phyloP scores from a whole-genome alignment of 108 stramenopile species.

The Cylindrotheca fusiformis region DNA sequence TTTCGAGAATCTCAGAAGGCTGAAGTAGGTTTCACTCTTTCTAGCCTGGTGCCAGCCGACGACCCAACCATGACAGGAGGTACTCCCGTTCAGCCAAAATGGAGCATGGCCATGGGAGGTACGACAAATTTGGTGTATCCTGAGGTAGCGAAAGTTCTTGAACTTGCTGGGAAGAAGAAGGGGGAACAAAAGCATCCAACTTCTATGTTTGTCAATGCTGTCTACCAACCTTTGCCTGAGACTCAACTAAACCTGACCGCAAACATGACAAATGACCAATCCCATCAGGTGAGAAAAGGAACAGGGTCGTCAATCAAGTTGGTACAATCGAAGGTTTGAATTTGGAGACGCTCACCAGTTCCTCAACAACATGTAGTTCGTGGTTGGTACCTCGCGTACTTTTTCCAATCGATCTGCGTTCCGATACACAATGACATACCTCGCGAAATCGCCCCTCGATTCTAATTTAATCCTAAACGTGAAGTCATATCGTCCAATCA shows the following conservation, averaged over 20 bases:
- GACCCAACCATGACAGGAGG: neutral
- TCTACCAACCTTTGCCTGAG: conserved; percentile 27
- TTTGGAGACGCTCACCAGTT: too few species aligned
- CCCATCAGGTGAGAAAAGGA: conserved; percentile 22
- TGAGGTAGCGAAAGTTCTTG: conserved; percentile 12
- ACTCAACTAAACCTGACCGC: conserved; percentile 31
- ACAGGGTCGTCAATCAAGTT: neutral
- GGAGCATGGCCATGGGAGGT: conserved; percentile 36
- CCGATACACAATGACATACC: conserved; percentile 28
- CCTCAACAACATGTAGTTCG: conserved; percentile 3
- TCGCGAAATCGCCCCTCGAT: conserved; percentile 29
- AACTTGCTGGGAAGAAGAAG: conserved; percentile 17
- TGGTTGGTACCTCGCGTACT: conserved; percentile 26
- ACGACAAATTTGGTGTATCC: conserved; percentile 32
- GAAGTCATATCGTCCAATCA: conserved; percentile 27
- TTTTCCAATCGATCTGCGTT: conserved; percentile 33
- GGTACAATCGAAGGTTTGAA: neutral
- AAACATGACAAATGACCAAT: conserved; percentile 28
- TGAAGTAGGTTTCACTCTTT: conserved; percentile 30
- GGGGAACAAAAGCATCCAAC: conserved; percentile 23
- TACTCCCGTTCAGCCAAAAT: conserved; percentile 16
- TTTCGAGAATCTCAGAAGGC: conserved; percentile 29
- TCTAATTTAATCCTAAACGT: conserved; percentile 30
- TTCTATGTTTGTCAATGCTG: conserved; percentile 28
- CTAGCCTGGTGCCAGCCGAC: conserved; percentile 14